These are phyloP conservation scores for Cyberlindnera maritima DNA, from an alignment of 805 yeast species.

Conservation along the genomic window DNA sequence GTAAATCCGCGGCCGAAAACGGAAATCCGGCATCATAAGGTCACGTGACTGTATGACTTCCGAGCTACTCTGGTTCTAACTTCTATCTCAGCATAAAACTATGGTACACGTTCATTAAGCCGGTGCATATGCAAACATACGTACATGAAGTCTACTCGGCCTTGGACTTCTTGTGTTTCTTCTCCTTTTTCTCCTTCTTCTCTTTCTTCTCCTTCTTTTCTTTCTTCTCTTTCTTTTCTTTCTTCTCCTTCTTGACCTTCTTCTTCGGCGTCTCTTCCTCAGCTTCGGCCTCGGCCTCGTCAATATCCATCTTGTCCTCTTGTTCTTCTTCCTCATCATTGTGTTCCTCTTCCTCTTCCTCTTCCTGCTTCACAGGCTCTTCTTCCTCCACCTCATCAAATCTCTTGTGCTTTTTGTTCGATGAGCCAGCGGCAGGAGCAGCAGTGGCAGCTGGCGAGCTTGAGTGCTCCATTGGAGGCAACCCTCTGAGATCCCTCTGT, in stretches of 20 bases:
- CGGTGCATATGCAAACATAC: background rate
- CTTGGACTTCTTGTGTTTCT: constrained; percentile 7
- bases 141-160: background rate
- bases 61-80: no score
- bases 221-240: constrained; percentile 18
- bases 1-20: no score
- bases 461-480: constrained; percentile 54
- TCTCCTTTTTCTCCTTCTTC: constrained; percentile 11
- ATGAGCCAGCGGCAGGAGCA: background rate
- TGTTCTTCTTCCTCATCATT: background rate
- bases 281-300: constrained; percentile 8
- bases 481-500: constrained; percentile 76
- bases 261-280: constrained; percentile 8
- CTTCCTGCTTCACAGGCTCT: constrained; percentile 2
- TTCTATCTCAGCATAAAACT: no score
- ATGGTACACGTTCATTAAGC: background rate
- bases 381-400: constrained; percentile 16
- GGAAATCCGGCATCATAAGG: background rate
- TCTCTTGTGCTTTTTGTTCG: constrained; percentile 22
- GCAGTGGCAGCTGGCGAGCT: constrained; percentile 9
- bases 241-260: constrained; percentile 17
- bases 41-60: background rate
- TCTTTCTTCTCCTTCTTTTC: constrained; percentile 16
- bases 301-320: constrained; percentile 13
- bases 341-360: constrained; percentile 3